Evolutionary conservation across 1,284 basidiomycete species (phyloP).

Genomic region (Paramarasmius palmivorus): DNA sequence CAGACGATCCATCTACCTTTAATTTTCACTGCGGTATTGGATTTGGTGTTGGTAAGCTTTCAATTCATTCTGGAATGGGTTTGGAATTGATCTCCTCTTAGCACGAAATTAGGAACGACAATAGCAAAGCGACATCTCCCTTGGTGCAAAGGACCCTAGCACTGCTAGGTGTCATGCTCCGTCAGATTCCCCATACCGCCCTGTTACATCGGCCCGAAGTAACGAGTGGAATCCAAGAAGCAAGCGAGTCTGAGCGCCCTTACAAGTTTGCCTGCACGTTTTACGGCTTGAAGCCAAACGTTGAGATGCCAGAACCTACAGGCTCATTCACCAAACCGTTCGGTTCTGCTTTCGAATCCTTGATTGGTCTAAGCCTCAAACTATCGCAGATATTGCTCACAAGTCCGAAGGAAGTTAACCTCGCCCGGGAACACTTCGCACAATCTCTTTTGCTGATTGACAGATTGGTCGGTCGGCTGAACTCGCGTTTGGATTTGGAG

Average conservation of each 20-base stretch:
- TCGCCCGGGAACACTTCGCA: slow-evolving; percentile 49
- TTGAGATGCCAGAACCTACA: slow-evolving; percentile 17
- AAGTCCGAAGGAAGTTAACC: slow-evolving; percentile 26
- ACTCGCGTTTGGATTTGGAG: slow-evolving; percentile 35
- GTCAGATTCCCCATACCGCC: slow-evolving; percentile 49
- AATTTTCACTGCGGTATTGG: slow-evolving; percentile 65
- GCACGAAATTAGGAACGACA: slow-evolving; percentile 39
- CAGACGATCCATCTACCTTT: slow-evolving; percentile 80
- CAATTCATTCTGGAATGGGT: slow-evolving; percentile 1
- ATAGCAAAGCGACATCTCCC: slow-evolving; percentile 32
- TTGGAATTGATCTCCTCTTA: slow-evolving; percentile 22
- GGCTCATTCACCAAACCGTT: slow-evolving; percentile 49
- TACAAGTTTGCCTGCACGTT: slow-evolving; percentile 60
- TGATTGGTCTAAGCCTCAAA: slow-evolving; percentile 44
- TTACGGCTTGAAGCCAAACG: slow-evolving; percentile 48
- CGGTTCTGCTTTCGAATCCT: slow-evolving; percentile 53
- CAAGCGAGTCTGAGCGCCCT: slow-evolving; percentile 35
- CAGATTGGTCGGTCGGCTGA: slow-evolving; percentile 46
- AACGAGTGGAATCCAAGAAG: slow-evolving; percentile 32
- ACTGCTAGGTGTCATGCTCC: slow-evolving; percentile 55
- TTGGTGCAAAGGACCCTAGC: slow-evolving; percentile 46
- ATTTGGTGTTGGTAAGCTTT: slow-evolving; percentile 56
- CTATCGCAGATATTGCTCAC: slow-evolving; percentile 42
- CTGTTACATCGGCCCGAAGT: slow-evolving; percentile 52
- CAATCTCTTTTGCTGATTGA: slow-evolving; percentile 51